Conservation (phyloP, 2,329 filamentous ascomycete species). For the Phoma sp. region DNA sequence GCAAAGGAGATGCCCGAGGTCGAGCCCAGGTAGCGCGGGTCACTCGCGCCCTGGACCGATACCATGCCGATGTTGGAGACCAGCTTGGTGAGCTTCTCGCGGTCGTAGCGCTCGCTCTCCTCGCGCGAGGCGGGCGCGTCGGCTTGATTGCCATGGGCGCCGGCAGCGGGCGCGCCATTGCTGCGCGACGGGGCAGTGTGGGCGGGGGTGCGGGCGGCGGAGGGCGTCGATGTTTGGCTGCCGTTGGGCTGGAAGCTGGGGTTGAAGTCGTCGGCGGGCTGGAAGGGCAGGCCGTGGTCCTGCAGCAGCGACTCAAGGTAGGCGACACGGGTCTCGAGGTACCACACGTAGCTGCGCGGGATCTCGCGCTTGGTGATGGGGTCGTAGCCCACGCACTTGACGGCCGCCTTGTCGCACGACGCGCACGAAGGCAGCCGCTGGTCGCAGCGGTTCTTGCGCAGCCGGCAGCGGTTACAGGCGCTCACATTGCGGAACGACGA, state of each 20-base stretch:
- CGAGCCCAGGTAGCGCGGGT: constrained; percentile 81
- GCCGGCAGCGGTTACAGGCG: constrained; percentile 84
- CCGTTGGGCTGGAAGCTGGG: neutral
- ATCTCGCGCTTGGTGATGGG: constrained; percentile 97
- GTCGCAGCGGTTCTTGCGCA: constrained; percentile 94
- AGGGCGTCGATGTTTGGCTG: neutral
- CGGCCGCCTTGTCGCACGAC: constrained; percentile 89
- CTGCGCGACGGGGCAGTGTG: constrained; percentile 7
- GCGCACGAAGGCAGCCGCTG: constrained; percentile 89
- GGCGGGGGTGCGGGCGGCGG: constrained; percentile 27
- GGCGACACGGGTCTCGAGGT: constrained; percentile 83
- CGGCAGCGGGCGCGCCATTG: constrained; percentile 3
- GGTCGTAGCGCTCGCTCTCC: constrained; percentile 60
- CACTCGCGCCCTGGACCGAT: constrained; percentile 77
- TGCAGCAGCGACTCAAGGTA: constrained; percentile 80
- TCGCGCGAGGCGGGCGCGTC: constrained; percentile 25
- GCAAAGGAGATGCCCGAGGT: constrained; percentile 94
- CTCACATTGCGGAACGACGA: constrained; percentile 67
- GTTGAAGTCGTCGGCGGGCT: constrained; percentile 69
- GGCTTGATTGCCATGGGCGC: neutral
- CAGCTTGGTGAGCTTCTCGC: constrained; percentile 68
- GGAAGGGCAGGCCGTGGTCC: constrained; percentile 72
- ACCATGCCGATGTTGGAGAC: constrained; percentile 76
- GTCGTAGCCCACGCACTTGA: constrained; percentile 93
- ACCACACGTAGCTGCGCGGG: constrained; percentile 90